phyloP scores from a whole-genome alignment of 257 asterid species.

The Lycium ferocissimum region DNA sequence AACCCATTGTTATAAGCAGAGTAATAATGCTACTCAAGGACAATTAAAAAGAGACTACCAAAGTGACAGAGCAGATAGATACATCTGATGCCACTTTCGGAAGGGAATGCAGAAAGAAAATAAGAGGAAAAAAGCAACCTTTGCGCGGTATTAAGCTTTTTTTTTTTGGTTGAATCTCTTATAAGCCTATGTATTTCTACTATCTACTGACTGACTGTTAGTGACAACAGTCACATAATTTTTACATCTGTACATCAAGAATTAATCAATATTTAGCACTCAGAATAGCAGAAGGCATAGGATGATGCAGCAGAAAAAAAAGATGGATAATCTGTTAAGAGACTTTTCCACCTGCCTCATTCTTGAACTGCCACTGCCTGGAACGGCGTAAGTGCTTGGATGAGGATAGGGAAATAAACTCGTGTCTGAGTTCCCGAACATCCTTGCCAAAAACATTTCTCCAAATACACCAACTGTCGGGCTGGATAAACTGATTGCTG shows the following conservation, averaged over 20 bases:
- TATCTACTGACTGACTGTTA: conserved; percentile 38
- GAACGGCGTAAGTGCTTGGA: conserved; percentile 54
- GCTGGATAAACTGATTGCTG: conserved; percentile 53
- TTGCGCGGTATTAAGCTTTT: conserved; percentile 6
- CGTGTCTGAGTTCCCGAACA: conserved; percentile 63
- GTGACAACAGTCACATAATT: conserved; percentile 35
- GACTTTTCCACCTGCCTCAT: conserved; percentile 79
- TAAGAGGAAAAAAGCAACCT: conserved; percentile 12
- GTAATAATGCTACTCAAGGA: background rate
- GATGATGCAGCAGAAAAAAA: conserved; percentile 70
- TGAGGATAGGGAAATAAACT: conserved; percentile 60
- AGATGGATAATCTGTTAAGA: conserved; percentile 70
- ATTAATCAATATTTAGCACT: background rate
- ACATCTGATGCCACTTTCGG: background rate
- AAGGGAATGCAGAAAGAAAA: conserved; percentile 24
- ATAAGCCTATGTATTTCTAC: conserved; percentile 35
- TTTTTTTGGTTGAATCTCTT: conserved; percentile 30
- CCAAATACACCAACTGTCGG: conserved; percentile 80
- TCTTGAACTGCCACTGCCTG: conserved; percentile 63
- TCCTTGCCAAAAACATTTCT: conserved; percentile 75
- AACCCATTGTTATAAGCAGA: background rate
- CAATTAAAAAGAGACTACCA: background rate
- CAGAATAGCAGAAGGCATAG: conserved; percentile 83
- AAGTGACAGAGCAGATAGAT: conserved; percentile 16
- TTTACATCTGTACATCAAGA: conserved; percentile 46